These are phyloP conservation scores for Lasiodiplodia theobromae DNA, from an alignment of 2,329 filamentous ascomycete species.

Conservation along the genomic window DNA sequence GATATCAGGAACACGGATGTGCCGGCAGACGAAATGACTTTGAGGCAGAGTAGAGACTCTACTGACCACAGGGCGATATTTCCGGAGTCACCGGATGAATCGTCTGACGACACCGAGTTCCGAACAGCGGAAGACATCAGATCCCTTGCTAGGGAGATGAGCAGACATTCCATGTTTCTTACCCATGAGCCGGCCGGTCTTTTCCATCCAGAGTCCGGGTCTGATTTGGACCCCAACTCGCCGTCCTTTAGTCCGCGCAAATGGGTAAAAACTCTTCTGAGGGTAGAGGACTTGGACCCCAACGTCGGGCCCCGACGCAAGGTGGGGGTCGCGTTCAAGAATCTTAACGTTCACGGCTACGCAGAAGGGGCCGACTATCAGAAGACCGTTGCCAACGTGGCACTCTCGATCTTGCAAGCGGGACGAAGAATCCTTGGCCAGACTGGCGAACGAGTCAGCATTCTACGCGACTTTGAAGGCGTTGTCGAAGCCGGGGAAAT, in stretches of 20 bases:
- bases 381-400: slow-evolving; percentile 59
- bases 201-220: not conserved
- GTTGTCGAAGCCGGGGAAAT: slow-evolving; percentile 73
- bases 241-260: not conserved
- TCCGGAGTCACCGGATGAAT: not conserved
- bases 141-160: not conserved
- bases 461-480: slow-evolving; percentile 71
- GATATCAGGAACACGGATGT: too few relatives aligned
- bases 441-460: slow-evolving; percentile 61
- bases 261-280: not conserved
- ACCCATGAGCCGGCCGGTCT: not conserved
- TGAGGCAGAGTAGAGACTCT: not conserved
- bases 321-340: slow-evolving; percentile 48
- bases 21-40: too few relatives aligned
- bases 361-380: slow-evolving; percentile 59
- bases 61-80: not conserved
- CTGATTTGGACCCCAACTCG: not conserved
- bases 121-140: not conserved
- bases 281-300: too few relatives aligned
- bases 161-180: not conserved
- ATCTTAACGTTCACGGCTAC: slow-evolving; percentile 58
- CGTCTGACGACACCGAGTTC: not conserved
- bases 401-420: slow-evolving; percentile 46
- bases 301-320: too few relatives aligned
- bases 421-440: slow-evolving; percentile 37